phyloP scores from a whole-genome alignment of 345 rosid species.

The Rubroshorea leprosula region DNA sequence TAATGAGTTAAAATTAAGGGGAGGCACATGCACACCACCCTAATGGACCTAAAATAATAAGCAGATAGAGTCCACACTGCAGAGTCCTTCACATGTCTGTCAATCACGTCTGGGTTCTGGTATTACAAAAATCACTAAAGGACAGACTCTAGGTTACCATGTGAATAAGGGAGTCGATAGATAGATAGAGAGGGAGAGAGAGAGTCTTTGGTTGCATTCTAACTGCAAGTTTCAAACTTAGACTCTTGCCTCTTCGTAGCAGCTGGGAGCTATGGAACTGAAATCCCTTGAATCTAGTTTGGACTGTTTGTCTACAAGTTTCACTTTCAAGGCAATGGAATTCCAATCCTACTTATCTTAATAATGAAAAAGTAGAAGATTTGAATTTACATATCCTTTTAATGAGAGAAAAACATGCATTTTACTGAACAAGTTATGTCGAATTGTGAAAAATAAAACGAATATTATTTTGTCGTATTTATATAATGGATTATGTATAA shows the following conservation, averaged over 20 bases:
- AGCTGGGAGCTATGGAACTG: conserved; percentile 4
- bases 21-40: conserved; percentile 50
- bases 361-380: too few relatives aligned
- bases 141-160: conserved; percentile 49
- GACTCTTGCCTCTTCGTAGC: conserved; percentile 22
- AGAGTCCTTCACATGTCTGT: conserved; percentile 52
- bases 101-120: conserved; percentile 41
- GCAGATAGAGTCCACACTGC: conserved; percentile 13
- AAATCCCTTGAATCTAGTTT: conserved; percentile 9
- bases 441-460: too few relatives aligned
- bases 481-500: too few relatives aligned
- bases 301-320: too few relatives aligned
- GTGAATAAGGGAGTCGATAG: conserved; percentile 47
- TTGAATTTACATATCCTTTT: too few relatives aligned
- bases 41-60: conserved; percentile 31
- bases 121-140: conserved; percentile 33
- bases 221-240: conserved; percentile 33
- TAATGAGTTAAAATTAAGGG: conserved; percentile 14
- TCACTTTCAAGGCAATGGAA: conserved; percentile 1
- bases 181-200: conserved; percentile 29
- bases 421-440: too few relatives aligned
- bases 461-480: too few relatives aligned
- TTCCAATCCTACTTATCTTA: too few relatives aligned
- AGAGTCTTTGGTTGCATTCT: conserved; percentile 20
- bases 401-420: too few relatives aligned